Conservation (phyloP, 208 protist genomes). For the Acanthamoeba lenticulata region DNA sequence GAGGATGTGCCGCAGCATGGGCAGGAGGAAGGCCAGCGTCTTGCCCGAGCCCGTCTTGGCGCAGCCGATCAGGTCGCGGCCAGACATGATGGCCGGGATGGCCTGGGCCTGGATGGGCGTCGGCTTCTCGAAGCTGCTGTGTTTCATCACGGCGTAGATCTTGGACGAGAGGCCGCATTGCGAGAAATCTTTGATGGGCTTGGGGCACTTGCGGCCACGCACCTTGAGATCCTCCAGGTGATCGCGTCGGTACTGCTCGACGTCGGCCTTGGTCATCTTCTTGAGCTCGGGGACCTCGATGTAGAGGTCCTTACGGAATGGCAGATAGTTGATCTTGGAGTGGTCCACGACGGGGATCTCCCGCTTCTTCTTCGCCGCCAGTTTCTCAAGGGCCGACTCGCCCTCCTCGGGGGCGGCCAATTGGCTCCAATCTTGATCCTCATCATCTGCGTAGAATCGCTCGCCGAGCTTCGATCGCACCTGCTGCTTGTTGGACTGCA, state of each 20-base stretch:
- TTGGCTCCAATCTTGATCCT: conserved; percentile 76
- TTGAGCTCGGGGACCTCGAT: conserved; percentile 79
- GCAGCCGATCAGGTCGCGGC: conserved; percentile 89
- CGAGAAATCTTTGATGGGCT: conserved; percentile 83
- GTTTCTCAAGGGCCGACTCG: not conserved
- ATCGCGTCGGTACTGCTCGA: conserved; percentile 11
- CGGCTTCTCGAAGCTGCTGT: conserved; percentile 78
- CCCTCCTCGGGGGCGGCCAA: conserved; percentile 40
- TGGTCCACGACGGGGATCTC: conserved; percentile 81
- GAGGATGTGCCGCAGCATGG: conserved; percentile 86
- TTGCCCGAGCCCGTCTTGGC: conserved; percentile 92
- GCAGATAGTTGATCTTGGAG: conserved; percentile 75
- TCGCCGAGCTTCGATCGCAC: conserved; percentile 29
- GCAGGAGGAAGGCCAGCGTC: conserved; percentile 91
- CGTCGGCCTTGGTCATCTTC: conserved; percentile 77
- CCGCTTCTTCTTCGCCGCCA: conserved; percentile 77
- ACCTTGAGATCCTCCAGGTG: conserved; percentile 76
- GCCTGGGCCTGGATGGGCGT: conserved; percentile 89
- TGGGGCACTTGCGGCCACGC: conserved; percentile 77
- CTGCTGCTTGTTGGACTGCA: not conserved
- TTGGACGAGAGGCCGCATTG: conserved; percentile 84
- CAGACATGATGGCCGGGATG: conserved; percentile 88
- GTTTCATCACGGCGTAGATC: conserved; percentile 75
- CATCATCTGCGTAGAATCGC: conserved; percentile 65
- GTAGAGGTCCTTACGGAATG: conserved; percentile 85